Base-by-base conservation (phyloP, 139 green algal genomes). In the Astrephomene gubernaculifera region DNA sequence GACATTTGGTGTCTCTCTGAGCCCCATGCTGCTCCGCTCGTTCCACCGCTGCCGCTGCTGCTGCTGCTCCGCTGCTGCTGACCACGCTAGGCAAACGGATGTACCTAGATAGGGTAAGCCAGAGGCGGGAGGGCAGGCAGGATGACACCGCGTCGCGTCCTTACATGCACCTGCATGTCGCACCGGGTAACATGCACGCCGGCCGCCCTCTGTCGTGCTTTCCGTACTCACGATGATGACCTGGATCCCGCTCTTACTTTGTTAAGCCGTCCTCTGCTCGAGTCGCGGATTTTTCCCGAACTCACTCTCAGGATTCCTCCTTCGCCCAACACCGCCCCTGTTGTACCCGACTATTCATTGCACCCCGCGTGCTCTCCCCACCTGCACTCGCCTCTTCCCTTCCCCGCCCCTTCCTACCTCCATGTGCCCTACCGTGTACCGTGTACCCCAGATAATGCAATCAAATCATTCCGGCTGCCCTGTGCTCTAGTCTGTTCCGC, bases 71-170 rank as follows among this genome's bases (percentile, higher is more conserved):
- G 44, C 35, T 72, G 31, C 65, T 35, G 35, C 25, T 71, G 6
- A 10, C 8, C 27, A 10, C 65, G 2, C 10, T 38, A 71, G 74
- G 76, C 41, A 93, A 93, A 80, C 52, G 85, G 21, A 87, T 92
- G 83, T 93, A 87, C 76, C 36, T 93, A 29, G 83, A 92, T 5
- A 86, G 90, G 74, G 88, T 91, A 52, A 0, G 85, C 12, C 3
- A 2, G 6, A 38, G 39, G 39, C 4, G 5, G 22, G 14, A 6
- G 68, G 65, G 9, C 14, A 2, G 36, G 67, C 19, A 19, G 36
- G 67, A 2, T 53, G 21, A 35, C 10, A 31, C 12, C 31, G n/a
- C 63, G 17, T n/a, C 61, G 39, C 29, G 57, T 35, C 12, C 8
- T 7, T 12, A 7, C 24, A 12, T 12, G 21, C 57, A 67, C 8